Base-by-base conservation (phyloP, 1,284 basidiomycete species). In the Ustilago esculenta region DNA sequence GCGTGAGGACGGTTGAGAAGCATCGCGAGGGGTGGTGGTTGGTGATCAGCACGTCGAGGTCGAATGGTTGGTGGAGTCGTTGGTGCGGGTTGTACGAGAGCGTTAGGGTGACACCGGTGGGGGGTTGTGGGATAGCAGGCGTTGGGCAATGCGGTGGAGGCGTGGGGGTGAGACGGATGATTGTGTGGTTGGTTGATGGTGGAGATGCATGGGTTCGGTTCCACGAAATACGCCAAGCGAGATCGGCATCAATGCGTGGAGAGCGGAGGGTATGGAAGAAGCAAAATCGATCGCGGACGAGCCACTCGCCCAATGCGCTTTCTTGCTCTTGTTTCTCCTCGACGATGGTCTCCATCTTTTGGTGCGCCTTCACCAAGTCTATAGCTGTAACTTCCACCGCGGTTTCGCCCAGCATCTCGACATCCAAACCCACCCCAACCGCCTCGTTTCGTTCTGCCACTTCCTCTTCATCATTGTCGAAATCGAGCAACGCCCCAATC, bases 351-450 rank as follows among this genome's bases (percentile, higher is more conserved):
- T n/a, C n/a, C n/a, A n/a, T n/a, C n/a, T n/a, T n/a, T n/a, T n/a
- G n/a, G n/a, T n/a, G n/a, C n/a, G n/a, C 15, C 30, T 10, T 23
- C 37, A 3, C 27, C 15, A 44, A n/a, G 10, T 45, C 47, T 3
- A 51, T 37, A 3, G 29, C 6, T 0, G 20, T 30, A 7, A 56
- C 49, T 12, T 47, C 17, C 12, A 66, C 32, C 15, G 37, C 27
- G 11, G 17, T 11, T 3, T 37, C 23, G 9, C 46, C 56, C 0
- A 59, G 3, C 46, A 66, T 35, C 34, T 35, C 35, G 2, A 65
- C 33, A 14, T 65, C 61, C 37, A 65, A 23, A 7, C 61, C 61
- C 5, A 54, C 50, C 23, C 18, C 27, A 24, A 45, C n/a, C 23
- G 5, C 5, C 12, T 34, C 20, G 27, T 43, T 34, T 9, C 15